Conservation (phyloP, 768 basidiomycete genomes). For the Kwoniella sp. region DNA sequence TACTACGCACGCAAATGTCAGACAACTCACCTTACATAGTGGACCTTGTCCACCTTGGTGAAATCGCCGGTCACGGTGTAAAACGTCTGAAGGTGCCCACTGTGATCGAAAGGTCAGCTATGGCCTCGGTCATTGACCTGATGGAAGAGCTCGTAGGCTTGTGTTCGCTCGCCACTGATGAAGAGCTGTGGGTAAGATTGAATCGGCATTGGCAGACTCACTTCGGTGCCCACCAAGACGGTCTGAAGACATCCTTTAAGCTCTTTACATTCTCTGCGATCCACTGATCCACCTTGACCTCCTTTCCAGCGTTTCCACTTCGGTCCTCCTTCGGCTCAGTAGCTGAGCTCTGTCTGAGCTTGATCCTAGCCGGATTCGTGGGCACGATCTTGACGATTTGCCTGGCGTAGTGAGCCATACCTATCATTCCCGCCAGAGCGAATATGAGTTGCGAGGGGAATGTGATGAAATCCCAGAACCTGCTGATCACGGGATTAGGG, state of each 20-base stretch:
- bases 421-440: slow-evolving; percentile 36
- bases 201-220: slow-evolving; percentile 25
- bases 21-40: slow-evolving; percentile 54
- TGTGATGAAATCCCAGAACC: slow-evolving; percentile 14
- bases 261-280: slow-evolving; percentile 46
- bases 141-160: not conserved
- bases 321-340: slow-evolving; percentile 3
- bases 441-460: slow-evolving; percentile 33
- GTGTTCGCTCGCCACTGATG: not conserved
- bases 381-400: slow-evolving; percentile 41
- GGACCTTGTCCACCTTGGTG: slow-evolving; percentile 56
- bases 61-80: slow-evolving; percentile 58
- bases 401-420: slow-evolving; percentile 40
- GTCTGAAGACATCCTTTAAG: slow-evolving; percentile 47
- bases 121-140: no score
- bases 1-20: slow-evolving; percentile 1
- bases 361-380: slow-evolving; percentile 19
- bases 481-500: slow-evolving; percentile 10
- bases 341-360: not conserved
- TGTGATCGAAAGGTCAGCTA: slow-evolving; percentile 16
- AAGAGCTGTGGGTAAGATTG: no score
- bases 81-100: slow-evolving; percentile 58
- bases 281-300: slow-evolving; percentile 26
- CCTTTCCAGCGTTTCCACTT: not conserved
- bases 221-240: slow-evolving; percentile 56